Evolutionary conservation across 805 yeast species (phyloP), one percentile per base, ranked within the genome.

Genomic region (Metschnikowia gelsemii): DNA sequence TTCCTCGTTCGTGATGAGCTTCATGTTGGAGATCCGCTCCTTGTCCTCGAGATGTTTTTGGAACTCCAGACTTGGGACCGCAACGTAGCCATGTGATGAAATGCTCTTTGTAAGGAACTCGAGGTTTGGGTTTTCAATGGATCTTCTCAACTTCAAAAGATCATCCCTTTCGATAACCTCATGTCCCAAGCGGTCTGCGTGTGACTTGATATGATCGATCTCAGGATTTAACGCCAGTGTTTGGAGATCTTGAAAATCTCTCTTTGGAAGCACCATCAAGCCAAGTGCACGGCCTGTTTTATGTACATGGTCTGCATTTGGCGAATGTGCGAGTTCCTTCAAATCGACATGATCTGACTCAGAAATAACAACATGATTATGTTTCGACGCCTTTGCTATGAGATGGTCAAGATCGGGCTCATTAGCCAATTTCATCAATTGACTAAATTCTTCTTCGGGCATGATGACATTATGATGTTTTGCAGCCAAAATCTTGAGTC

Each of bases 11-110:
- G 49, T 43, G 1, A 61, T 42, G 17, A 59, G 49, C 38, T 46
- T 48, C 58, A 55, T 47, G 21, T 50, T 46, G 4, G 46, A 50
- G 2, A 74, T 70, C 37, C 59, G 44, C 35, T 52, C 52, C 20
- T 50, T 61, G 21, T 61, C 62, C 25, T 55, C 56, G 16, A 75
- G 45, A 29, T 58, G 63, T 33, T 32, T 25, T 37, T 44, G 45
- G 29, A 52, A 52, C 9, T 52, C 54, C 31, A 32, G 46, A n/a
- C 47, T 44, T 8, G 56, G 52, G 5, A 52, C 48, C 3, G 54
- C 53, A n/a, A 51, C 52, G 23, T 30, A 50, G 5, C 55, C 55
- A 16, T 40, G 43, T 11, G 47, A 38, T 8, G 48, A 45, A 3
- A 50, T 44, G 11, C 47, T 49, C 31, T 47, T 37, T 8, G 36